Evolutionary conservation across 805 yeast genomes (phyloP), one percentile per base, ranked within the genome.

Genomic region (Ogataea paradorogensis): DNA sequence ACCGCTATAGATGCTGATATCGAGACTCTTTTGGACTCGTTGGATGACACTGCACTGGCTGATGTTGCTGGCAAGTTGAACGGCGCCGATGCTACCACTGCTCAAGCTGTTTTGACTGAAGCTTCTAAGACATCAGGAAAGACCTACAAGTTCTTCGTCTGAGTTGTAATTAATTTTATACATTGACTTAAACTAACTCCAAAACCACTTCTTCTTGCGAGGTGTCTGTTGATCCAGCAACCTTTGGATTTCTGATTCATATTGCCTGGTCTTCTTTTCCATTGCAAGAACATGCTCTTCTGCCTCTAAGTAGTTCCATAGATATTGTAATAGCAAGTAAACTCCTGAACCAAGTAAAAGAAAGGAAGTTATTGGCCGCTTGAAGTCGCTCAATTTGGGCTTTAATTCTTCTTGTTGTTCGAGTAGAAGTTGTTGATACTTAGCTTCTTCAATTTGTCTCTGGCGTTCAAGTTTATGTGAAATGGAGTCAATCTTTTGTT

Each of bases 11-110:
- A 85, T 50, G 79, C 79, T 45, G 98, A 93, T 62, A 65, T 88
- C 51, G 95, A 82, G 49, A 70, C 80, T 47, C 71, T 93, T 52
- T 74, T 90, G 52, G 96, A 87, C 43, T 67, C 80, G 48, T 73
- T 93, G 49, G 87, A 84, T 58, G 99, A 91, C 59, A 67, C 76
- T 30, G 80, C 82, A 63, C 78, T 91, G 60, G 80, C 76, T 37
- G 79, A 74, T n/a, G 78, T 84, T 55, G 91, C 95, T 41, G 69
- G 65, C 21, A 80, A 81, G 70, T 67, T 85, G 45, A 76, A 71
- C 39, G 79, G 68, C 43, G 69, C 69, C 32, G 82, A 76, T 48
- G 76, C 77, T 47, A 68, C 68, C 24, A 60, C 72, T 39, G 77
- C 77, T 43, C 87, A 87, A 73, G 63, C 74, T 18, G 72, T 72